Evolutionary conservation across 495 filamentous ascomycete species (phyloP).

Genomic region (Penicillium simplicissimum): DNA sequence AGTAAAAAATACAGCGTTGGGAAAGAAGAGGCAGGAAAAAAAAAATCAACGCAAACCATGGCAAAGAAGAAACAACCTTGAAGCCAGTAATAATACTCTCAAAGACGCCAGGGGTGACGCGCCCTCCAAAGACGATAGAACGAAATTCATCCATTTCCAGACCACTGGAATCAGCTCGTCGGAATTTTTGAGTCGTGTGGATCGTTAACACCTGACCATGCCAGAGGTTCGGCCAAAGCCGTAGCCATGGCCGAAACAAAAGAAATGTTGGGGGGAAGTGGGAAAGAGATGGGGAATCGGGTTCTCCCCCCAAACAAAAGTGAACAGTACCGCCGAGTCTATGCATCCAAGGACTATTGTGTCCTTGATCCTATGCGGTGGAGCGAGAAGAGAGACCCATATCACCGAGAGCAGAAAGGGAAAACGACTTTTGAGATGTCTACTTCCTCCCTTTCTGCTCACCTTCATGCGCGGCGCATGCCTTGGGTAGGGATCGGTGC

Average conservation of each 20-base stretch:
- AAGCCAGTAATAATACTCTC: conserved; percentile 29
- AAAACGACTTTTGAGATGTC: conserved; percentile 5
- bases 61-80: conserved; percentile 29
- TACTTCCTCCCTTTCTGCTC: conserved; percentile 2
- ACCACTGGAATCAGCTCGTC: conserved; percentile 34
- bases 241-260: conserved; percentile 26
- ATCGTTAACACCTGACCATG: conserved; percentile 51
- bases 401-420: conserved; percentile 8
- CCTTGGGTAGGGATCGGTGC: conserved; percentile 42
- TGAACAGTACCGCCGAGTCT: conserved; percentile 20
- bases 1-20: conserved; percentile 23
- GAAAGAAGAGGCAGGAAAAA: background rate
- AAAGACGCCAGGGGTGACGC: conserved; percentile 38
- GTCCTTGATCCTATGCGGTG: conserved; percentile 10
- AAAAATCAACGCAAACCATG: conserved; percentile 24
- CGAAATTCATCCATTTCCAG: conserved; percentile 32
- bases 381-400: conserved; percentile 5
- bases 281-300: conserved; percentile 10
- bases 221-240: conserved; percentile 29
- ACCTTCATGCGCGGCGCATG: conserved; percentile 33
- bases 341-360: conserved; percentile 18
- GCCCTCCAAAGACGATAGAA: conserved; percentile 29
- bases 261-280: conserved; percentile 10
- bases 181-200: conserved; percentile 45
- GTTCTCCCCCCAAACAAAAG: conserved; percentile 10